Evolutionary conservation across 306 rosid species (phyloP).

Genomic region (Lotus japonicus): DNA sequence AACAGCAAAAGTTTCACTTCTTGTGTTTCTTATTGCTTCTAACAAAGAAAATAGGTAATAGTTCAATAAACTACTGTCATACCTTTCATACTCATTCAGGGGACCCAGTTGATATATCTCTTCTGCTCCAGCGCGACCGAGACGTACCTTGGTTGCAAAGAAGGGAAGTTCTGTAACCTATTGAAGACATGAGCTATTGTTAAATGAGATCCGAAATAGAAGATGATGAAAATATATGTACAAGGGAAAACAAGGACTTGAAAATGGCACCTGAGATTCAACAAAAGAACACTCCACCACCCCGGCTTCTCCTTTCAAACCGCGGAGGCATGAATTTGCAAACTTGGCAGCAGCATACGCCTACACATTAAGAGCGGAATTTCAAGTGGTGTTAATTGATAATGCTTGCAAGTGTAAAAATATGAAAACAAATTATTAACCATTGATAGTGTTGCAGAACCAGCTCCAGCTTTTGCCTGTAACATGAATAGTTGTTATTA

Average conservation of each 20-base stretch:
- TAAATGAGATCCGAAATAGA: not conserved
- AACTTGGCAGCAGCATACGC: constrained; percentile 95
- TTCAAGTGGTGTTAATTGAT: too few relatives aligned
- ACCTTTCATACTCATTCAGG: constrained; percentile 86
- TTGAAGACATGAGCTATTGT: not conserved
- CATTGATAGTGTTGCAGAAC: constrained; percentile 96
- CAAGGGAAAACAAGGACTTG: not conserved
- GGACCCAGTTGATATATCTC: constrained; percentile 76
- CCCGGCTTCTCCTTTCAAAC: constrained; percentile 79
- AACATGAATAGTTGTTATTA: constrained; percentile 17
- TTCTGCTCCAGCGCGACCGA: constrained; percentile 79
- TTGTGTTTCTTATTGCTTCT: not conserved
- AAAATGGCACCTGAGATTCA: constrained; percentile 56
- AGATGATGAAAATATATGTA: not conserved
- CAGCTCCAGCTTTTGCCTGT: constrained; percentile 96
- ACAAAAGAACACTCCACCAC: constrained; percentile 79
- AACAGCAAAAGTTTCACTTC: not conserved
- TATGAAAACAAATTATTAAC: constrained; percentile 27
- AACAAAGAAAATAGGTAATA: not conserved
- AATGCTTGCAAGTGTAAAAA: not conserved
- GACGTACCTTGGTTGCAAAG: constrained; percentile 82
- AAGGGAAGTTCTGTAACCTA: constrained; percentile 92
- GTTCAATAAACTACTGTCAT: not conserved
- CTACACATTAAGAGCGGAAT: constrained; percentile 32
- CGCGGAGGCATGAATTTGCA: constrained; percentile 67